phyloP scores from a whole-genome alignment of 2,329 filamentous ascomycete genomes.

The Apiospora rasikravindrae region DNA sequence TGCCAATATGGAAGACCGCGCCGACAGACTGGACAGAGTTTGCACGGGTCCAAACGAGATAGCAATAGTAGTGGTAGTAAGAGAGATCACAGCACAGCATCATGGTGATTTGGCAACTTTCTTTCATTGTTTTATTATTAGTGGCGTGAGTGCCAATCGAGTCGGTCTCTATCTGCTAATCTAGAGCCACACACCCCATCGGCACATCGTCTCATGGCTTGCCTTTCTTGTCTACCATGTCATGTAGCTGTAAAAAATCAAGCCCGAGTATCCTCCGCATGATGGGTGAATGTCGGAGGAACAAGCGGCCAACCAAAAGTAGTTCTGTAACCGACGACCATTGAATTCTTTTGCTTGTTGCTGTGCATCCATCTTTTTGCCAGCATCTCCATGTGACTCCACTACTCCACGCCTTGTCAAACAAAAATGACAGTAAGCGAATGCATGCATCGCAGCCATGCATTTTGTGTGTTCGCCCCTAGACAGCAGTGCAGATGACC shows the following conservation, averaged over 20 bases:
- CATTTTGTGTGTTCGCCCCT: not conserved
- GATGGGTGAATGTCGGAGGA: not conserved
- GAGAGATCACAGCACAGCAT: not conserved
- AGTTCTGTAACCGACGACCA: not conserved
- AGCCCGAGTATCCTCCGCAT: constrained; percentile 18
- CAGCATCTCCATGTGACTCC: not conserved
- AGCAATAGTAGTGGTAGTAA: not conserved
- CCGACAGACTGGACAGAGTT: not conserved
- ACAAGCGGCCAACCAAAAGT: constrained; percentile 2
- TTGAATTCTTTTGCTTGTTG: not conserved
- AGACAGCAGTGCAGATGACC: not conserved
- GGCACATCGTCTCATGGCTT: constrained; percentile 19
- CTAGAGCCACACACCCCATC: constrained; percentile 12
- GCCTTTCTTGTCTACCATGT: not conserved
- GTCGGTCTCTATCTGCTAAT: constrained; percentile 11
- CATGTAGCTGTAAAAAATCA: not conserved
- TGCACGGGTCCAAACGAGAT: not conserved
- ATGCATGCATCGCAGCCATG: not conserved
- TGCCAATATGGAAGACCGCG: not conserved
- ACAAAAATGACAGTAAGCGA: not conserved
- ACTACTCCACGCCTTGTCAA: not conserved
- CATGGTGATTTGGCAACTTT: not conserved
- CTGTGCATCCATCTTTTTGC: not conserved
- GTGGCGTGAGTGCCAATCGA: constrained; percentile 16
- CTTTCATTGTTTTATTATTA: constrained; percentile 6